Base-by-base conservation (phyloP, 2,329 filamentous ascomycete species). In the Daldinia sp. region DNA sequence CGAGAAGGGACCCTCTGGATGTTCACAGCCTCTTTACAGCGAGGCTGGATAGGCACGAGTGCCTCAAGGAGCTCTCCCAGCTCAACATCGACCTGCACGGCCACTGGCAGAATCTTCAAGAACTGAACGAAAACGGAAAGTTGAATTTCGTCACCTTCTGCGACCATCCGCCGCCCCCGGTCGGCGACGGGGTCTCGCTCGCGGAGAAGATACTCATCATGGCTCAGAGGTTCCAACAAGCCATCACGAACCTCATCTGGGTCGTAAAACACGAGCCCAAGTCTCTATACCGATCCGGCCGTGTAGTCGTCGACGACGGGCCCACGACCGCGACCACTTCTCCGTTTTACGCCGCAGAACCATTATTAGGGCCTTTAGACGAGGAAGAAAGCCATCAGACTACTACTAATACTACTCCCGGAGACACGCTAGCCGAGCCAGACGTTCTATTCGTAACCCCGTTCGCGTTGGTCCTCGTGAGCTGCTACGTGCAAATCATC, bases 401-500 rank as follows among this genome's bases (percentile, higher is more conserved):
- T 10, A 9, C 18, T 5, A 39, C 20, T 23, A 23, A 23, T 23
- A 23, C 23, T 3, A 35, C 28, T 10, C 15, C 35, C 7, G 37
- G 33, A 23, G 57, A 51, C 10, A 18, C 2, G 4, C 12, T n/a
- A 1, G 4, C 55, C 28, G 26, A 42, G 20, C 41, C 51, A 1
- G 48, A 61, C n/a, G 37, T n/a, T 12, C 35, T n/a, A 1, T 59
- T 68, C 23, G 63, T 63, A n/a, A 68, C 66, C 0, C 63, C 70
- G 3, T 67, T 73, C 12, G 67, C 53, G 37, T 67, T 63, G 15
- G 33, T 68, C 4, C 64, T 73, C 6, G 61, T 72, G 3, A 74
- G 70, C 67, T 71, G 68, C 61, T 72, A 72, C 63, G 68, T 71
- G 48, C 68, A 72, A 33, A 59, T 66, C 2, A 63, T 74, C 56